Percentiles rank a stretch among this genome's conserved stretches.
These are phyloP conservation scores for Erysimum pusillum DNA, from an alignment of 441 rosid species.

Conservation along the genomic window DNA sequence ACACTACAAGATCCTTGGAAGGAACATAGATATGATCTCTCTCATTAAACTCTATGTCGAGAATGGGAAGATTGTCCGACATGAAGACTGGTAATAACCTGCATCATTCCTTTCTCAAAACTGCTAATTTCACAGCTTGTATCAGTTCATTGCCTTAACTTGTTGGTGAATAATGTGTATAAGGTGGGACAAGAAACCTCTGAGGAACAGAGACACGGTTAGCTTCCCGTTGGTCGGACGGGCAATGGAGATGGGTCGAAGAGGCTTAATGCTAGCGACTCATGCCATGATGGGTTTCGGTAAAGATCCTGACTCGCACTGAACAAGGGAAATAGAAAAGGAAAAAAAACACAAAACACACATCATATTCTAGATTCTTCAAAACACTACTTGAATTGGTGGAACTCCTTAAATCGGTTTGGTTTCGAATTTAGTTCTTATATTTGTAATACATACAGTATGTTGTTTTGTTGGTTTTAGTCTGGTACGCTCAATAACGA, in stretches of 20 bases:
- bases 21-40: conserved; percentile 72
- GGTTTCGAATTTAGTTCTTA: background rate
- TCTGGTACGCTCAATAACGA: background rate
- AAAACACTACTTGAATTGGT: conserved; percentile 11
- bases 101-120: background rate
- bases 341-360: background rate
- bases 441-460: background rate
- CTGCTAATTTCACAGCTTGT: background rate
- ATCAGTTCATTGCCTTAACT: background rate
- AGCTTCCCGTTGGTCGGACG: conserved; percentile 64
- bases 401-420: conserved; percentile 23
- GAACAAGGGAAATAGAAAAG: conserved; percentile 9
- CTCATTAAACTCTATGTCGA: conserved; percentile 72
- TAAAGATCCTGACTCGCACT: conserved; percentile 63
- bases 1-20: conserved; percentile 77
- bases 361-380: background rate
- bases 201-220: conserved; percentile 68
- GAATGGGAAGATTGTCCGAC: conserved; percentile 80
- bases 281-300: conserved; percentile 95
- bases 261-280: conserved; percentile 87
- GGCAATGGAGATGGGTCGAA: conserved; percentile 62
- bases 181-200: conserved; percentile 95
- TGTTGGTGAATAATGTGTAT: conserved; percentile 27
- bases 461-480: conserved; percentile 24
- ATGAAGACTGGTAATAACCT: conserved; percentile 77